Conservation (phyloP, 768 basidiomycete genomes). For the Boletus vinaceobasis region DNA sequence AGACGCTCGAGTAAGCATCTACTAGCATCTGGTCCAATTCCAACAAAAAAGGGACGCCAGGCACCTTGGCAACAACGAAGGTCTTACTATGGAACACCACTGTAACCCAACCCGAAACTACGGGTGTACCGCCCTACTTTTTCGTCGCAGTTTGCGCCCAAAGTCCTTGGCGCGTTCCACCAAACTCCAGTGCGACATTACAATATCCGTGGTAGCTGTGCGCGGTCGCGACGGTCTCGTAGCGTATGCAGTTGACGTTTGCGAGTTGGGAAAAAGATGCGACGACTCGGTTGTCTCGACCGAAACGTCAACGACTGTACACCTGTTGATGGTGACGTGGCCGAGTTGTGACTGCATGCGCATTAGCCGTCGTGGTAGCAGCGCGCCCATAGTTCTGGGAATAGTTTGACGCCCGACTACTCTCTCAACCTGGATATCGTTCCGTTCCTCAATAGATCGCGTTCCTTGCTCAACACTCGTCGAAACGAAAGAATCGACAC, state of each 20-base stretch:
- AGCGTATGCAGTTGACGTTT: slow-evolving; percentile 20
- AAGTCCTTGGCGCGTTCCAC: slow-evolving; percentile 39
- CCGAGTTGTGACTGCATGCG: slow-evolving; percentile 41
- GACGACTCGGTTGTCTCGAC: slow-evolving; percentile 39
- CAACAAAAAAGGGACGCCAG: slow-evolving; percentile 15
- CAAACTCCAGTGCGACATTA: slow-evolving; percentile 27
- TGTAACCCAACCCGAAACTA: slow-evolving; percentile 14
- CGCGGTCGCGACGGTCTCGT: slow-evolving; percentile 32
- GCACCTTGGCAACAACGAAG: slow-evolving; percentile 28
- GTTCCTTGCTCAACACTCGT: slow-evolving; percentile 32
- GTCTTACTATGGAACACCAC: slow-evolving; percentile 11
- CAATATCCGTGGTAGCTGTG: slow-evolving; percentile 33
- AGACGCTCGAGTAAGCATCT: slow-evolving; percentile 16
- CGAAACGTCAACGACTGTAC: slow-evolving; percentile 45
- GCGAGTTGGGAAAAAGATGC: not conserved
- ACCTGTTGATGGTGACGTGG: slow-evolving; percentile 28
- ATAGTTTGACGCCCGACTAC: slow-evolving; percentile 43
- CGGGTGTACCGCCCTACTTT: slow-evolving; percentile 23
- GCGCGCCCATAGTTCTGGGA: slow-evolving; percentile 38
- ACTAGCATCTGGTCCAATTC: slow-evolving; percentile 5
- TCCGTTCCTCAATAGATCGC: slow-evolving; percentile 40
- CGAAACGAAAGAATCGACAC: slow-evolving; percentile 44
- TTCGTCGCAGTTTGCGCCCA: slow-evolving; percentile 44
- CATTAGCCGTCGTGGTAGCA: slow-evolving; percentile 46
- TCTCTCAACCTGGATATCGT: slow-evolving; percentile 48